Base-by-base conservation (phyloP, 169 alveolate genomes). In the Eimeria maxima region DNA sequence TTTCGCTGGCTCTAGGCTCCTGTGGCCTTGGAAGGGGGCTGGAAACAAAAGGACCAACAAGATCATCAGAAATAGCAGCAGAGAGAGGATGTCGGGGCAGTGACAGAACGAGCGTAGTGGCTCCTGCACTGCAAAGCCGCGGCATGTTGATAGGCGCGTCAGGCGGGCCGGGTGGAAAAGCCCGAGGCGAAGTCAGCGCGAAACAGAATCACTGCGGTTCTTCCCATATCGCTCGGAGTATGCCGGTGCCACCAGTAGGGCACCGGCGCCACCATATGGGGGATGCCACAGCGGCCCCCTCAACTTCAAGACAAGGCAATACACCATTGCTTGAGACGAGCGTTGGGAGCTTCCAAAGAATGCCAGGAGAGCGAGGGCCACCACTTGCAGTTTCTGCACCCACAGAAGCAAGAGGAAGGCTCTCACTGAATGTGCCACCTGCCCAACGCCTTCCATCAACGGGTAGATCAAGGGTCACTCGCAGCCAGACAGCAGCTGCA, bases 401-500 rank as follows among this genome's bases (percentile, higher is more conserved):
- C 47, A 53, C 53, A 47, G 95, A 73, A 47, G 87, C 50, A 16
- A n/a, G 60, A 90, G 86, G 57, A 4, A 24, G 87, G 27, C 38
- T n/a, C 11, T 24, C 83, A 24, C 13, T 63, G 81, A 38, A 33
- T 84, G 45, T 13, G 92, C 22, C 78, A 29, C 20, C 92, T 29
- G 78, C 92, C 57, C 24, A 5, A 33, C 38, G 71, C 2, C 33
- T 33, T 53, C 91, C 45, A 42, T n/a, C 83, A 22, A n/a, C 50
- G 27, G 45, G 63, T 42, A 50, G 76, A 33, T 22, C 95, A 27
- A 29, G 47, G 86, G 29, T 69, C 55, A 90, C 95, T 3, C 95
- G 94, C 69, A 87, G 94, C 10, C 94, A 87, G 83, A 74, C 94
- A 22, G 80, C 94, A 44, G 83, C 94, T 87, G 94, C 94, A 38